Evolutionary conservation across 768 basidiomycete species (phyloP), one percentile per base, ranked within the genome.

Genomic region (Glaciozyma antarctica): DNA sequence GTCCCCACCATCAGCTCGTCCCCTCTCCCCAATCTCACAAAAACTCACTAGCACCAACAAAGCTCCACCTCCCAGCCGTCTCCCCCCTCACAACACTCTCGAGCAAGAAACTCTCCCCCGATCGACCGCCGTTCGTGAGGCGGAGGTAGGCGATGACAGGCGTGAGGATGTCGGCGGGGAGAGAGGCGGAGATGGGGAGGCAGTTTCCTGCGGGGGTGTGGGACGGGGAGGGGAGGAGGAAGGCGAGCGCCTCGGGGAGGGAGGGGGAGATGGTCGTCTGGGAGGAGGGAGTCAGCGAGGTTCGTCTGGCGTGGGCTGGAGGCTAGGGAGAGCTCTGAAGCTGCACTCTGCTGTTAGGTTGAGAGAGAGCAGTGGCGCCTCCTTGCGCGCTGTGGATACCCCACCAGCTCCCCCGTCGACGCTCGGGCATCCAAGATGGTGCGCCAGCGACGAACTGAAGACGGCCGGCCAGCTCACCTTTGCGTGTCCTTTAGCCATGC

Each of bases 71-170:
- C 43, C 88, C 92, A 56, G 94, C 79, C 75, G 84, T 89, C 79
- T 95, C 90, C 49, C 92, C 93, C 34, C 84, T 87, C 34, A 90
- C 81, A 52, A 98, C 87, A 54, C 90, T 92, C 77, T 99, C 95
- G 51, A 99, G 82, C 55, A 99, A 78, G 77, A 98, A 99, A 75
- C 89, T 92, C 73, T 91, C 88, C 12, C 62, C 68, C 13, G 63
- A 49, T 38, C 62, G 51, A 0, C 69, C 69, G 6, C 73, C 74
- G 73, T 92, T 87, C 17, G 93, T 85, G 67, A 98, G 82, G 63
- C 90, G 85, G 56, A 99, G 84, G 77, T 97, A 99, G 10, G 95
- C 93, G 79, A 91, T 88, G 75, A 91, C 92, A 77, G 95, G 95
- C 30, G 95, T 99, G 67, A 98, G 83, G 67, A 98, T 84, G 75